Base-by-base conservation (phyloP, 2,329 filamentous ascomycete genomes). In the Emericellopsis atlantica region DNA sequence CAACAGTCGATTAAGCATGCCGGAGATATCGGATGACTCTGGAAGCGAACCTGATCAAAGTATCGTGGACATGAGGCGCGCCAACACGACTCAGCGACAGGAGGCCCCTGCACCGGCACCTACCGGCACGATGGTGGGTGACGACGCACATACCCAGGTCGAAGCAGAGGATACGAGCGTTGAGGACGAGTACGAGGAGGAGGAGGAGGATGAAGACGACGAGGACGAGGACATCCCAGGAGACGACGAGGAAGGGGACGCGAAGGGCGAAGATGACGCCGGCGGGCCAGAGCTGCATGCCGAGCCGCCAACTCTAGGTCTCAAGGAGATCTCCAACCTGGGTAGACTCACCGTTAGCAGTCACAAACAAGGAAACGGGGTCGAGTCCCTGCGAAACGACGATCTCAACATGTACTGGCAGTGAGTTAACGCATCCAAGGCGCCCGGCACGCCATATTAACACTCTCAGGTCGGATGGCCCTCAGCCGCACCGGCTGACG, bases 251-350 rank as follows among this genome's bases (percentile, higher is more conserved):
- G n/a, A n/a, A n/a, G n/a, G n/a, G n/a, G n/a, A n/a, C n/a, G n/a
- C n/a, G 24, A 61, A 62, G 18, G 53, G 52, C 10, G 55, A 60
- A 11, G 65, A 61, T 1, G 56, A 56, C 9, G 36, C 10, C 11
- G 32, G 9, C 31, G 15, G 15, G 6, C n/a, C 23, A 15, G 48
- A 54, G 5, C 53, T 56, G 1, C 73, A 79, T 40, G 68, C 79
- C 42, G 65, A 76, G 12, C 61, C 68, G 15, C 69, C 69, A 15
- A 55, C 70, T 10, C 69, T 57, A 43, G 60, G 79, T 35, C 66
- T 90, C 46, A 89, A 88, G 57, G 86, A 92, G 56, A 90, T 92
- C 55, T 86, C 82, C 51, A 88, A 87, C 46, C 70, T 92, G 16
- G 85, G 84, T 26, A 83, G 80, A 48, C 90, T 87, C 69, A 89